Evolutionary conservation across 2,329 filamentous ascomycete genomes (phyloP).

Genomic region (Stagonosporopsis rhizophila): DNA sequence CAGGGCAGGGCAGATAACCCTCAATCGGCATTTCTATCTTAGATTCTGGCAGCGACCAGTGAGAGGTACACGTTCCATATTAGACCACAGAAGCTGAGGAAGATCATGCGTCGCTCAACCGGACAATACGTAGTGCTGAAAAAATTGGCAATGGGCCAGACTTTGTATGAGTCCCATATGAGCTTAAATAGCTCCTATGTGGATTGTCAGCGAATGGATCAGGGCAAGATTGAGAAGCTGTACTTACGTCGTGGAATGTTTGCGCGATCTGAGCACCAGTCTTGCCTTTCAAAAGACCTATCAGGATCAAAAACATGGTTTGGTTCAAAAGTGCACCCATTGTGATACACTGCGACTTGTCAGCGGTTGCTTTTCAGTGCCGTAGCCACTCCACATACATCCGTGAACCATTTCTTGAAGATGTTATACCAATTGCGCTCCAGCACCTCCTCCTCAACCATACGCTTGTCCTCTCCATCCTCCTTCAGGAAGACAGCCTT

Average conservation of each 20-base stretch:
- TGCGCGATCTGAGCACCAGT: constrained; percentile 37
- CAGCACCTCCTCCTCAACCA: constrained; percentile 38
- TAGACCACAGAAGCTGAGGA: constrained; percentile 75
- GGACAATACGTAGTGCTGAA: constrained; percentile 75
- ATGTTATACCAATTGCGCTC: constrained; percentile 64
- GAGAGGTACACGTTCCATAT: constrained; percentile 79
- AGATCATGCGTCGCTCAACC: constrained; percentile 72
- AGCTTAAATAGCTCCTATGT: constrained; percentile 42
- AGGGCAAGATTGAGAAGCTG: constrained; percentile 29
- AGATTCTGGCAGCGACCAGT: constrained; percentile 58
- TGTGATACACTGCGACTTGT: constrained; percentile 58
- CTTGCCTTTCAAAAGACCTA: constrained; percentile 58
- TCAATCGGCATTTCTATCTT: constrained; percentile 1
- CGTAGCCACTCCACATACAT: constrained; percentile 46
- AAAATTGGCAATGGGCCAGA: constrained; percentile 76
- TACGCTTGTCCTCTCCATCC: constrained; percentile 36
- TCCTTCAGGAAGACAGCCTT: constrained; percentile 38
- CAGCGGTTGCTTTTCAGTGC: not conserved
- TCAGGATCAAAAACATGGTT: constrained; percentile 67
- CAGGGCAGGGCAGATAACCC: constrained; percentile 13
- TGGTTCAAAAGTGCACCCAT: constrained; percentile 71
- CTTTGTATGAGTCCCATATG: constrained; percentile 69
- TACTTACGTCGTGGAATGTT: constrained; percentile 49
- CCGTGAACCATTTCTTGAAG: constrained; percentile 69
- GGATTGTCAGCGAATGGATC: constrained; percentile 46